phyloP scores from a whole-genome alignment of 1,284 basidiomycete species.

The Cutaneotrichosporon daszewskae region DNA sequence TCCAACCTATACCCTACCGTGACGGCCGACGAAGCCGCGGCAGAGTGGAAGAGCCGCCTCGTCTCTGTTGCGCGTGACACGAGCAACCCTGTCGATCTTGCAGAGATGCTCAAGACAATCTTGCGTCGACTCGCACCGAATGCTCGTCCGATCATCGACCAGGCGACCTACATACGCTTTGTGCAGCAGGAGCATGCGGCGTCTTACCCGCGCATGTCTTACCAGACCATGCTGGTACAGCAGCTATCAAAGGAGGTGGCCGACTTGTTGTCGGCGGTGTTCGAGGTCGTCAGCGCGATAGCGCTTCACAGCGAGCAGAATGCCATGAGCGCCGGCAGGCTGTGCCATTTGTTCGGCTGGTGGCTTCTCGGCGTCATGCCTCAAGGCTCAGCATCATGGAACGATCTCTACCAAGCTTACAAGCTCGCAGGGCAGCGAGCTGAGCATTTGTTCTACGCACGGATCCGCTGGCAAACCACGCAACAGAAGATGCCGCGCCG shows the following conservation, averaged over 20 bases:
- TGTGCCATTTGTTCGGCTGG: conserved; percentile 34
- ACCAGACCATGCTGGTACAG: conserved; percentile 23
- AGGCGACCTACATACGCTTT: conserved; percentile 26
- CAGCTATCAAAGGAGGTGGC: conserved; percentile 9
- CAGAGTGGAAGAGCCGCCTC: conserved; percentile 19
- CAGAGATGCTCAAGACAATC: conserved; percentile 29
- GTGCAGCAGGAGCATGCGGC: conserved; percentile 32
- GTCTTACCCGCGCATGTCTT: conserved; percentile 33
- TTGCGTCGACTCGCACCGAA: conserved; percentile 21
- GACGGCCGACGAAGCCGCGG: neutral
- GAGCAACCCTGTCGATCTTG: conserved; percentile 22
- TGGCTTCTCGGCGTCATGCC: conserved; percentile 26
- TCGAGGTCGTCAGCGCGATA: conserved; percentile 33
- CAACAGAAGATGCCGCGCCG: conserved; percentile 30
- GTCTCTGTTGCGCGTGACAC: conserved; percentile 15
- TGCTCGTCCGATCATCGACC: conserved; percentile 10
- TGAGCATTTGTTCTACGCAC: conserved; percentile 39
- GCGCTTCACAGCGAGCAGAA: conserved; percentile 30
- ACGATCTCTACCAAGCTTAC: conserved; percentile 33
- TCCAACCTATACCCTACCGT: conserved; percentile 9
- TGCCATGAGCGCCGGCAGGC: conserved; percentile 25
- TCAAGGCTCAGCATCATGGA: conserved; percentile 17
- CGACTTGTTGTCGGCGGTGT: conserved; percentile 27
- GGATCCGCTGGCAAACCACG: conserved; percentile 36
- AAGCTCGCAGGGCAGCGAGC: conserved; percentile 24